These are phyloP conservation scores for Chaetomium strumarium DNA, from an alignment of 2,329 filamentous ascomycete genomes.

Conservation along the genomic window DNA sequence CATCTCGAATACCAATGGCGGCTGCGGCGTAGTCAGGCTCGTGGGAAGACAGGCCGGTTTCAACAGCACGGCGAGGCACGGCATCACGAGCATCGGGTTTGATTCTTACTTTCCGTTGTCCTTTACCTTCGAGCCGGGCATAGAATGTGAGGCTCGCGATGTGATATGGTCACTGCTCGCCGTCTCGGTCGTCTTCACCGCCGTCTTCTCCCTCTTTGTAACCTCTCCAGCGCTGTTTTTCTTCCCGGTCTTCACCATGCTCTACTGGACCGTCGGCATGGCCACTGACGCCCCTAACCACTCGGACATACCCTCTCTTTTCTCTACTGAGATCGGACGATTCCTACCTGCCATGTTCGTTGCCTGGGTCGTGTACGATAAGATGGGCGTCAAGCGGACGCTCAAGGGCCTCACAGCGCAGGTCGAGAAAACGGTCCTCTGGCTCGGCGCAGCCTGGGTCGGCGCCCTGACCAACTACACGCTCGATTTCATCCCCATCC, in stretches of 20 bases:
- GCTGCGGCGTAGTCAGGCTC: constrained; percentile 66
- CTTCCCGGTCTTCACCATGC: constrained; percentile 70
- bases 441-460: constrained; percentile 86
- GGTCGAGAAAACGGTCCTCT: constrained; percentile 82
- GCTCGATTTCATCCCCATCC: constrained; percentile 87
- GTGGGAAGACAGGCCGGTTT: constrained; percentile 59
- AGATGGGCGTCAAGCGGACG: constrained; percentile 68
- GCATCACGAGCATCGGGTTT: constrained; percentile 72
- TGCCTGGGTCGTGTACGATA: constrained; percentile 80
- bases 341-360: constrained; percentile 84
- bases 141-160: constrained; percentile 66
- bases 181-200: constrained; percentile 74
- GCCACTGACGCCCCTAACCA: constrained; percentile 79
- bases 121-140: constrained; percentile 65
- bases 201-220: constrained; percentile 74
- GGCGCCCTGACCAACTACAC: constrained; percentile 93
- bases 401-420: constrained; percentile 71
- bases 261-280: constrained; percentile 87
- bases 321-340: constrained; percentile 73
- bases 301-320: constrained; percentile 59
- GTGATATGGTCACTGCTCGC: constrained; percentile 78
- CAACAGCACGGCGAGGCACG: constrained; percentile 59
- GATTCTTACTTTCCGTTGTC: constrained; percentile 85
- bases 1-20: constrained; percentile 59
- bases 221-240: constrained; percentile 76